Percentiles rank a stretch among this genome's conserved stretches.
Evolutionary conservation across 345 rosid species (phyloP).

Genomic region (Trapa incisa): DNA sequence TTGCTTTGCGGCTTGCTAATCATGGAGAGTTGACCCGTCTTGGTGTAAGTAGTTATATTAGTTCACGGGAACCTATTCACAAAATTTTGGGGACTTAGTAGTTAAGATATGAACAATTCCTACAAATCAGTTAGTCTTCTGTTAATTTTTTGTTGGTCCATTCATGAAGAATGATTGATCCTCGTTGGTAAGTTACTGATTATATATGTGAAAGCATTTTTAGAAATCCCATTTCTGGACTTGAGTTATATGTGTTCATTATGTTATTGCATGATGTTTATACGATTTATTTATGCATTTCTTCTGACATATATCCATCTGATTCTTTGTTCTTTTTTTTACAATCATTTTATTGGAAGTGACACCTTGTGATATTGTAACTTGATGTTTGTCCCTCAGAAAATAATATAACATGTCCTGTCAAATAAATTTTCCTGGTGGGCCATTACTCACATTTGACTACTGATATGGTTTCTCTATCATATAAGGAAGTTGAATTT

Average conservation of each 20-base stretch:
- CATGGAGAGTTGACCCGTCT: conserved; percentile 90
- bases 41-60: conserved; percentile 37
- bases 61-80: neutral
- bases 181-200: neutral
- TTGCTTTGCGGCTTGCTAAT: conserved; percentile 90
- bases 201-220: neutral
- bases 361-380: neutral
- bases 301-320: conserved; percentile 1
- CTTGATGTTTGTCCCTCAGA: neutral
- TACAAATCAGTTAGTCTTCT: neutral
- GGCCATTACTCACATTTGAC: neutral
- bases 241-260: neutral
- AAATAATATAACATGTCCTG: neutral
- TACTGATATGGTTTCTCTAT: neutral
- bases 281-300: neutral
- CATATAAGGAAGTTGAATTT: neutral
- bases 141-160: neutral
- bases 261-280: neutral
- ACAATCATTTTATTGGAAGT: neutral
- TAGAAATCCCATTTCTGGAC: neutral
- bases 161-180: neutral
- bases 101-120: neutral
- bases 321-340: neutral
- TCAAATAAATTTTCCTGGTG: neutral
- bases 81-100: neutral